phyloP scores from a whole-genome alignment of 768 basidiomycete genomes.

The Lenzites betulinus region DNA sequence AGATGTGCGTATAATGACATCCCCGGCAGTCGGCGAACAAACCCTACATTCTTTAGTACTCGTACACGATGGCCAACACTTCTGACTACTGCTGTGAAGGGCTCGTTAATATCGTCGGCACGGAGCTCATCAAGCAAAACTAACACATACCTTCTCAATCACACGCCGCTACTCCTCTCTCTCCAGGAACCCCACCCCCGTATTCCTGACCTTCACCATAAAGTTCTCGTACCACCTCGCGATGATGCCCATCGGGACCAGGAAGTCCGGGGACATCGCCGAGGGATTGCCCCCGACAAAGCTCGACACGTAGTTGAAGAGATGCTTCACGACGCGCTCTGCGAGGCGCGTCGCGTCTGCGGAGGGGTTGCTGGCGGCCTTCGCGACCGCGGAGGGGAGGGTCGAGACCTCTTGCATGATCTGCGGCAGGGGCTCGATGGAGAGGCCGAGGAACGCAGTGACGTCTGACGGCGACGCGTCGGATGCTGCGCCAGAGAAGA shows the following conservation, averaged over 20 bases:
- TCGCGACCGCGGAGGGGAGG: slow-evolving; percentile 39
- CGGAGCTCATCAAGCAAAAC: background rate
- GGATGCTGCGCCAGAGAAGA: slow-evolving; percentile 32
- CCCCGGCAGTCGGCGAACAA: background rate
- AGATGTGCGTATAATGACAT: background rate
- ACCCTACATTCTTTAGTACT: background rate
- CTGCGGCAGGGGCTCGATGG: slow-evolving; percentile 71
- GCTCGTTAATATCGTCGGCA: too few relatives aligned
- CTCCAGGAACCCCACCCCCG: slow-evolving; percentile 23
- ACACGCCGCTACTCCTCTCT: slow-evolving; percentile 10
- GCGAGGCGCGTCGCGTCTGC: slow-evolving; percentile 60
- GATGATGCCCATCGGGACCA: slow-evolving; percentile 24
- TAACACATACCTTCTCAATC: background rate
- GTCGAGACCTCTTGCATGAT: slow-evolving; percentile 60
- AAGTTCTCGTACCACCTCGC: slow-evolving; percentile 27
- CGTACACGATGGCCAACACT: background rate
- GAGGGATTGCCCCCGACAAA: slow-evolving; percentile 21
- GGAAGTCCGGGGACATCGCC: slow-evolving; percentile 14
- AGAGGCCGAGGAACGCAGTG: slow-evolving; percentile 75
- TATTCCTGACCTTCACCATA: slow-evolving; percentile 22
- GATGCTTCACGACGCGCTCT: slow-evolving; percentile 68
- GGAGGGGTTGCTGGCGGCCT: slow-evolving; percentile 18
- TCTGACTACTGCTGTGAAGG: too few relatives aligned
- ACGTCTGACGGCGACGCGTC: slow-evolving; percentile 41
- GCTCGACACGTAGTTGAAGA: slow-evolving; percentile 28